phyloP scores from a whole-genome alignment of 352 stramenopile genomes.

The Phytopythium helicoides region DNA sequence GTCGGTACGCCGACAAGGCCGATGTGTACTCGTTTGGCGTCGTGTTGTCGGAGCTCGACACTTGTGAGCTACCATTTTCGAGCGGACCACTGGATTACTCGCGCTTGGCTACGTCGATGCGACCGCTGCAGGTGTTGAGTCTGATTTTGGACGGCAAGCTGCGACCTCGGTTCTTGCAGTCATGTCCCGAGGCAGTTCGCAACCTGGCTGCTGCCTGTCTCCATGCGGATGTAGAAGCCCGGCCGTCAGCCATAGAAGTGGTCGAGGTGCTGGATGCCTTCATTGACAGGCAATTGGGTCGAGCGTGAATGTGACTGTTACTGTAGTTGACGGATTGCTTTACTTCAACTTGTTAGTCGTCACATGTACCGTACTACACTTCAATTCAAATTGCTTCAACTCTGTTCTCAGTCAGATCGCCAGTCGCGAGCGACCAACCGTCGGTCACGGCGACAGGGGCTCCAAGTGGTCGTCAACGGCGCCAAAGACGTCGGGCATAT shows the following conservation, averaged over 20 bases:
- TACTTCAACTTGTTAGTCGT: no score
- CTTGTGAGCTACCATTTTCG: constrained; percentile 19
- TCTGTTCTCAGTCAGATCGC: no score
- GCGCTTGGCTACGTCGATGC: constrained; percentile 14
- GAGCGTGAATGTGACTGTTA: not conserved
- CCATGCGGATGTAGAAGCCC: constrained; percentile 14
- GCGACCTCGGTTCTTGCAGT: constrained; percentile 13
- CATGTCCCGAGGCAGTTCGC: constrained; percentile 17
- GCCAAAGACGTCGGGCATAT: no score
- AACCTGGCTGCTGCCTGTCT: constrained; percentile 22
- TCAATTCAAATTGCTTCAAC: no score
- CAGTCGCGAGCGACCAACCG: no score
- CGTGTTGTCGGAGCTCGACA: constrained; percentile 20
- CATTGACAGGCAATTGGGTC: not conserved
- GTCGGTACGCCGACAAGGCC: constrained; percentile 32
- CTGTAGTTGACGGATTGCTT: not conserved
- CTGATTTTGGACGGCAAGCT: constrained; percentile 26
- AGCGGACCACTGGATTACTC: constrained; percentile 8
- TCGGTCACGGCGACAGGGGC: not conserved
- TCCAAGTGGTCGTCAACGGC: not conserved
- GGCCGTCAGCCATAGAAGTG: constrained; percentile 29
- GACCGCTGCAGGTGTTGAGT: constrained; percentile 27
- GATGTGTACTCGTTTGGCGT: constrained; percentile 26
- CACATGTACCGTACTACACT: not conserved
- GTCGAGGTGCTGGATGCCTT: constrained; percentile 7